Evolutionary conservation across 495 filamentous ascomycete genomes (phyloP).

Genomic region (Niebla homalea): DNA sequence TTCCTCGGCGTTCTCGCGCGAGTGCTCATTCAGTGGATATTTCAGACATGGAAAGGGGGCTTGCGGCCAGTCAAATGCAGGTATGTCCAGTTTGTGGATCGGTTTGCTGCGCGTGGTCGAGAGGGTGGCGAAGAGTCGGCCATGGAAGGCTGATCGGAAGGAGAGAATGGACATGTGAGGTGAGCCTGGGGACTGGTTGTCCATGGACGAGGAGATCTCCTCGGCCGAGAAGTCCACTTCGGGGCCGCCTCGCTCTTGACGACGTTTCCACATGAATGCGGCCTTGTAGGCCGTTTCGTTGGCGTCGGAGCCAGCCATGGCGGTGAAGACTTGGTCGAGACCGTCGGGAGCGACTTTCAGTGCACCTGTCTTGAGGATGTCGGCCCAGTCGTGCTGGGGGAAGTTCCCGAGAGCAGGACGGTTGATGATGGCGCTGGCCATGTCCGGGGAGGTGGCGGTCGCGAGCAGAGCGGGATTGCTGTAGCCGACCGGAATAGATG

Average conservation of each 20-base stretch:
- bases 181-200: constrained; percentile 70
- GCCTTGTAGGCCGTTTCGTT: constrained; percentile 99
- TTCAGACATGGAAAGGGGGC: constrained; percentile 80
- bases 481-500: constrained; percentile 94
- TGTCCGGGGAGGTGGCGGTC: constrained; percentile 61
- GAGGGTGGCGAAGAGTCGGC: constrained; percentile 82
- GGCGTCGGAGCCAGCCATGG: constrained; percentile 88
- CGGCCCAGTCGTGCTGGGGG: constrained; percentile 77
- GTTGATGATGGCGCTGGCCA: constrained; percentile 78
- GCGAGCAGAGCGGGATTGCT: constrained; percentile 74
- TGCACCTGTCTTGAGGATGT: constrained; percentile 74
- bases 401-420: constrained; percentile 94
- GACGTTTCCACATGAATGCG: constrained; percentile 94
- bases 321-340: constrained; percentile 92
- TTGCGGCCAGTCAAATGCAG: constrained; percentile 96
- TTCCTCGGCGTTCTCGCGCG: constrained; percentile 66
- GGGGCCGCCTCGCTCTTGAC: constrained; percentile 72
- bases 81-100: constrained; percentile 97
- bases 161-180: constrained; percentile 81
- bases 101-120: constrained; percentile 92
- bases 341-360: constrained; percentile 84
- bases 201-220: constrained; percentile 69
- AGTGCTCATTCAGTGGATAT: constrained; percentile 81
- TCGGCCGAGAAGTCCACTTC: constrained; percentile 72
- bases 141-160: constrained; percentile 91